These are phyloP conservation scores for Lodderomyces theae DNA, from an alignment of 1,139 yeast species.

Conservation along the genomic window DNA sequence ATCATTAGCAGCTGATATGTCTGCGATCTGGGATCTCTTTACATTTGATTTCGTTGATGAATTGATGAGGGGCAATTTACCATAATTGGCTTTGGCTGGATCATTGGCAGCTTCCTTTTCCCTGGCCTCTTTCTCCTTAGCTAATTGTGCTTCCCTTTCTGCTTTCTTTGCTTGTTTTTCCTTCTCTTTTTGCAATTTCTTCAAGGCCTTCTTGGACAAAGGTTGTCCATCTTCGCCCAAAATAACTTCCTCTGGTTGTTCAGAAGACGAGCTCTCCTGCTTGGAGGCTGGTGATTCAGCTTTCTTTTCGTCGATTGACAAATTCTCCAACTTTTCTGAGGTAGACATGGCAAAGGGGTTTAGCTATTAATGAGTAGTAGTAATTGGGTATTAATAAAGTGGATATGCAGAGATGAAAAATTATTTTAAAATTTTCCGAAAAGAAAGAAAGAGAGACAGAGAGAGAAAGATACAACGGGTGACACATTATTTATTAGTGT, in stretches of 20 bases:
- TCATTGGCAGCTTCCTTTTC: slow-evolving; percentile 70
- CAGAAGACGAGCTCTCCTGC: slow-evolving; percentile 16
- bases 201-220: slow-evolving; percentile 88
- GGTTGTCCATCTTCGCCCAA: slow-evolving; percentile 90
- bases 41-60: slow-evolving; percentile 57
- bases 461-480: too few relatives aligned
- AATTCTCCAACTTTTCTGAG: slow-evolving; percentile 15
- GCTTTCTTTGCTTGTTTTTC: slow-evolving; percentile 93
- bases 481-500: slow-evolving; percentile 9
- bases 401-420: background rate
- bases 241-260: slow-evolving; percentile 27
- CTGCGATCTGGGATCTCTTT: slow-evolving; percentile 54
- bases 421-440: background rate
- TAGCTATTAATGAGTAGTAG: too few relatives aligned
- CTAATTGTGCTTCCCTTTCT: slow-evolving; percentile 86
- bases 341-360: slow-evolving; percentile 11
- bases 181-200: slow-evolving; percentile 89
- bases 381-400: background rate
- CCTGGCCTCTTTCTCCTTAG: slow-evolving; percentile 81
- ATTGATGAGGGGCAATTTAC: slow-evolving; percentile 84
- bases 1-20: slow-evolving; percentile 62
- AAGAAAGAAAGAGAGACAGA: slow-evolving; percentile 1
- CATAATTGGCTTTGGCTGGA: slow-evolving; percentile 84
- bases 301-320: slow-evolving; percentile 12
- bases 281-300: slow-evolving; percentile 15